A percentile compares a stretch with the other conserved stretches of the same genome.
Evolutionary conservation across 108 stramenopile genomes (phyloP).

Genomic region (Fistulifera pelliculosa): DNA sequence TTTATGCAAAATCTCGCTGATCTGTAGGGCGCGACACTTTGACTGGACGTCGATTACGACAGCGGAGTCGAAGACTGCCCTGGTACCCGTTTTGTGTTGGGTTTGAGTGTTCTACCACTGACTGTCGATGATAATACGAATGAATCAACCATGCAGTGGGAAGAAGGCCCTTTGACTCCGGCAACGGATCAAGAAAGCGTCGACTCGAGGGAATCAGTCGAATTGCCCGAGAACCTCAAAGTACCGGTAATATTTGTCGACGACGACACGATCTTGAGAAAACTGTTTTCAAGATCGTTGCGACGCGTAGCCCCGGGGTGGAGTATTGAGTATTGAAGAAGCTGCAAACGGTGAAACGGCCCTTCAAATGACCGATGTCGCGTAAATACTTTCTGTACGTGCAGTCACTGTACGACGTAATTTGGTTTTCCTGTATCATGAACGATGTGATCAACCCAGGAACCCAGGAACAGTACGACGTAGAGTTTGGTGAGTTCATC

Average conservation of each 20-base stretch:
- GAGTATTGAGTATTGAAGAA: constrained; percentile 32
- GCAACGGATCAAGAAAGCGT: not conserved
- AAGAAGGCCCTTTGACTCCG: not conserved
- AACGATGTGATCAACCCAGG: too few species aligned
- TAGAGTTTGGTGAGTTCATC: too few species aligned
- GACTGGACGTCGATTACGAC: constrained; percentile 17
- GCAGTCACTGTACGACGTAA: too few species aligned
- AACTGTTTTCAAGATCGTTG: constrained; percentile 33
- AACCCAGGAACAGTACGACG: too few species aligned
- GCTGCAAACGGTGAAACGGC: constrained; percentile 41
- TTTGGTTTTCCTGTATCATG: too few species aligned
- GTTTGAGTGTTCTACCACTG: constrained; percentile 7
- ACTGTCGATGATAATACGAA: not conserved
- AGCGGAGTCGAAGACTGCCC: constrained; percentile 27
- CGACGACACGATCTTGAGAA: constrained; percentile 41
- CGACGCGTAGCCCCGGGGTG: constrained; percentile 26
- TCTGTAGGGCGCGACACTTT: constrained; percentile 15
- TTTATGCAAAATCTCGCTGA: constrained; percentile 15
- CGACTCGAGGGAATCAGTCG: not conserved
- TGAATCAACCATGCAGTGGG: not conserved
- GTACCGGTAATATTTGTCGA: constrained; percentile 41
- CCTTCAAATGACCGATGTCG: constrained; percentile 19
- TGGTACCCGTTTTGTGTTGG: constrained; percentile 23
- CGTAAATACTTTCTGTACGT: too few species aligned
- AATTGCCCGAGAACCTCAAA: constrained; percentile 14